Evolutionary conservation across 805 yeast species (phyloP), one percentile per base, ranked within the genome.

Genomic region (Citeromyces nyonsensis): DNA sequence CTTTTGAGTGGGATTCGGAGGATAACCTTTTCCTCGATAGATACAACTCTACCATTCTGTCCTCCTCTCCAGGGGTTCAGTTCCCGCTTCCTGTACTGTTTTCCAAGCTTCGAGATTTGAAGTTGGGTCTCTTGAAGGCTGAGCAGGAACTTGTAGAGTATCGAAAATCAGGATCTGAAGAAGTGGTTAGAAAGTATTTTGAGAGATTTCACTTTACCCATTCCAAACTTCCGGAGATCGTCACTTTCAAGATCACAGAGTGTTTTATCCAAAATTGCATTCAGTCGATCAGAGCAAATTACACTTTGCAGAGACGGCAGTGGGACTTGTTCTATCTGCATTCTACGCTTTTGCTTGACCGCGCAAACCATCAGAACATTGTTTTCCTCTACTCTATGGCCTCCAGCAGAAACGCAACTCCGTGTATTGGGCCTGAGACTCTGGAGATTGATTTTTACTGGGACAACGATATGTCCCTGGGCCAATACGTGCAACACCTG

Each of bases 371-470:
- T 47, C 94, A 84, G 44, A 78, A 69, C 42, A 71, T 93, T 22
- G 69, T 80, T 5, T 69, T 84, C 10, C 57, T 88, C 15, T 83
- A 79, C 44, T 80, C 94, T 1, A 70, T 83, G 56, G 88, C 85
- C 1, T 80, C 88, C 3, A 69, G 75, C 6, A 78, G 76, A 43
- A 79, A 83, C 27, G 80, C 93, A 0, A 84, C 94, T 0, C 96
- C 96, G 0, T 91, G 98, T 45, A 60, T 74, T 27, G 97, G 97
- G 0, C 98, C 99, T 0, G 83, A 73, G 35, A 60, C 73, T n/a
- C 73, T 82, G 24, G 71, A 75, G 2, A 76, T 86, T 31, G 95
- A 86, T 38, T 93, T 66, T 46, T 91, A 88, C 48, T 73, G 94
- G 59, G 95, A 84, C 31, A 81, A 77, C 36, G 98, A 93, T 49